Conservation (phyloP, 2,329 filamentous ascomycete species). For the Podosphaera fusca region DNA sequence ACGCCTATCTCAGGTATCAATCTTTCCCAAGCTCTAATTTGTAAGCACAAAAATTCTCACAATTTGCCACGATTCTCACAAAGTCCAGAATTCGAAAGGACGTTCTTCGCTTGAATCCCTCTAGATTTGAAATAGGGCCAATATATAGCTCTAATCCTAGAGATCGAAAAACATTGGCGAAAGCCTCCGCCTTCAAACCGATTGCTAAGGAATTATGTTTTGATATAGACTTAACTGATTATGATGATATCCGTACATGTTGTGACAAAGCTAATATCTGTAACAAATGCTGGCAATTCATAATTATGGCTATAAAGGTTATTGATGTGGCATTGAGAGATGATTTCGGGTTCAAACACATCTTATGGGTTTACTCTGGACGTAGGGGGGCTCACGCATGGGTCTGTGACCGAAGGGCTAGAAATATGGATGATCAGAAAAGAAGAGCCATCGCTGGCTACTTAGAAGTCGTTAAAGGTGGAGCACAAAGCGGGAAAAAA, state of each 20-base stretch:
- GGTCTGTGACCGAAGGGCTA: conserved; percentile 80
- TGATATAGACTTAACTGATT: conserved; percentile 98
- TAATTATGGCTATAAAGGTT: conserved; percentile 93
- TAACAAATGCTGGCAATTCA: conserved; percentile 84
- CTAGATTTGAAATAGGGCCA: conserved; percentile 95
- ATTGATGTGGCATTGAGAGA: conserved; percentile 69
- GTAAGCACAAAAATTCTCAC: conserved; percentile 16
- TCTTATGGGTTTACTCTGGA: conserved; percentile 96
- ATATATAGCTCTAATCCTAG: conserved; percentile 86
- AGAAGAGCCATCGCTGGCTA: conserved; percentile 72
- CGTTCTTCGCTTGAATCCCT: conserved; percentile 66
- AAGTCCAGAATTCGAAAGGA: conserved; percentile 60
- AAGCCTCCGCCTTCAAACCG: conserved; percentile 62
- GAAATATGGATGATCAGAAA: conserved; percentile 66
- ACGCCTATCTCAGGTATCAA: conserved; percentile 82
- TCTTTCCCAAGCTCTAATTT: conserved; percentile 46
- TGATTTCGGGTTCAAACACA: conserved; percentile 91
- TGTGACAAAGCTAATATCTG: conserved; percentile 89
- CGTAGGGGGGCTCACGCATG: conserved; percentile 92
- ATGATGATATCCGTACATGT: conserved; percentile 89
- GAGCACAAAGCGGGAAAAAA: conserved; percentile 64
- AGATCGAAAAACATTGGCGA: conserved; percentile 71
- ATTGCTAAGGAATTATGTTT: conserved; percentile 89
- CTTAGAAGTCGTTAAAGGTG: conserved; percentile 72
- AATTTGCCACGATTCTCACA: neutral